Conservation (phyloP, 192 early-diverging fungal genomes). For the Gaertneriomyces semiglobifer region DNA sequence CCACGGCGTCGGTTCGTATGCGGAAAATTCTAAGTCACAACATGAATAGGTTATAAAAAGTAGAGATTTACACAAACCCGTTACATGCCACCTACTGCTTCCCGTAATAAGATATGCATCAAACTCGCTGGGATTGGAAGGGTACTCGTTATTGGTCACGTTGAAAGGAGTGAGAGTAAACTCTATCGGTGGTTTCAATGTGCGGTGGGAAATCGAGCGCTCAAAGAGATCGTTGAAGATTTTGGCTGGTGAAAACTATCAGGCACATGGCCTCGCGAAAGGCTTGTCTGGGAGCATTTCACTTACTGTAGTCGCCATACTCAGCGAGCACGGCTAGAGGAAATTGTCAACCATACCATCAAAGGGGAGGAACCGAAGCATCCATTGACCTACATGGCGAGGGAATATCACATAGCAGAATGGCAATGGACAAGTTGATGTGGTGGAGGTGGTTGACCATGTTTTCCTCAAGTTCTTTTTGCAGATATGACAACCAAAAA, state of each 20-base stretch:
- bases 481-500: too few relatives aligned
- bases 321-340: slow-evolving; percentile 9
- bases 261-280: background rate
- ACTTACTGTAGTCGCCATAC: slow-evolving; percentile 31
- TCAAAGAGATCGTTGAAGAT: slow-evolving; percentile 31
- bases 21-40: slow-evolving; percentile 49
- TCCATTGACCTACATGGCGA: slow-evolving; percentile 1
- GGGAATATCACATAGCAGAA: slow-evolving; percentile 24
- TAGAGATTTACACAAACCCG: background rate
- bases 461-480: too few relatives aligned
- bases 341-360: background rate
- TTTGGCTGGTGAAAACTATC: background rate
- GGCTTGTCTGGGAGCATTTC: background rate
- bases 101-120: slow-evolving; percentile 41
- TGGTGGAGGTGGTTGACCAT: too few relatives aligned
- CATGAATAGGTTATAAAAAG: background rate
- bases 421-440: slow-evolving; percentile 1
- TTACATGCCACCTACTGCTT: slow-evolving; percentile 20
- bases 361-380: background rate
- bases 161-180: slow-evolving; percentile 26
- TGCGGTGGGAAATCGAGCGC: slow-evolving; percentile 4
- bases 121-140: slow-evolving; percentile 20
- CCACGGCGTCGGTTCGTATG: slow-evolving; percentile 63
- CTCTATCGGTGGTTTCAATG: background rate
- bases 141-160: slow-evolving; percentile 22